phyloP scores from a whole-genome alignment of 805 yeast genomes.

The Cyberlindnera sargentensis region DNA sequence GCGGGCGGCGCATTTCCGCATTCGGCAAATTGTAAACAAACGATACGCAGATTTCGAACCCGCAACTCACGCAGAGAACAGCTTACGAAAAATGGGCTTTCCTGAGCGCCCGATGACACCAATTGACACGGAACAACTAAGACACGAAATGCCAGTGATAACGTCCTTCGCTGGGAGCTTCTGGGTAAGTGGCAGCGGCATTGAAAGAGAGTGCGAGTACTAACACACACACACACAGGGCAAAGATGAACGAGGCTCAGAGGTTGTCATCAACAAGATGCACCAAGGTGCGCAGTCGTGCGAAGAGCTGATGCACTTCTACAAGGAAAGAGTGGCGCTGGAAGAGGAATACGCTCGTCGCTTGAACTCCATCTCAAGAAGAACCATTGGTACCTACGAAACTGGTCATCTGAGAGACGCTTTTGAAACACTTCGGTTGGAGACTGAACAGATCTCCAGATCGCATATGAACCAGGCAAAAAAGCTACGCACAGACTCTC shows the following conservation, averaged over 20 bases:
- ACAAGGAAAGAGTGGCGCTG: constrained; percentile 49
- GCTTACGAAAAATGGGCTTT: no score
- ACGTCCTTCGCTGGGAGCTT: constrained; percentile 37
- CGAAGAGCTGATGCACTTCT: constrained; percentile 41
- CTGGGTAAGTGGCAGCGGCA: constrained; percentile 32
- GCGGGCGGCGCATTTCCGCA: constrained; percentile 7
- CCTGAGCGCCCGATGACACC: background rate
- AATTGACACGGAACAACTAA: background rate
- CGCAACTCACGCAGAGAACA: no score
- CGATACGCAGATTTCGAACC: background rate
- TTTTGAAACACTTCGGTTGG: constrained; percentile 49
- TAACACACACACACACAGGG: constrained; percentile 33
- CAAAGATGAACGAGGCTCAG: constrained; percentile 52
- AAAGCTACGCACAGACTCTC: constrained; percentile 45
- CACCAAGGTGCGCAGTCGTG: constrained; percentile 53
- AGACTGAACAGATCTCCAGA: constrained; percentile 51
- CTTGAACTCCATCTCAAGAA: constrained; percentile 43
- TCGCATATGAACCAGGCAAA: constrained; percentile 46
- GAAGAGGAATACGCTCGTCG: constrained; percentile 68
- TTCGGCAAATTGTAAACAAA: constrained; percentile 19
- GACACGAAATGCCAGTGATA: background rate
- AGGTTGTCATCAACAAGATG: constrained; percentile 47
- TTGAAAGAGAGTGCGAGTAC: constrained; percentile 8
- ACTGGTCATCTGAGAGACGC: constrained; percentile 53
- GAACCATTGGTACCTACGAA: constrained; percentile 47